Evolutionary conservation across 176 grass and related monocot species (phyloP), one percentile per base, ranked within the genome.

Genomic region (Oryza brachyantha): DNA sequence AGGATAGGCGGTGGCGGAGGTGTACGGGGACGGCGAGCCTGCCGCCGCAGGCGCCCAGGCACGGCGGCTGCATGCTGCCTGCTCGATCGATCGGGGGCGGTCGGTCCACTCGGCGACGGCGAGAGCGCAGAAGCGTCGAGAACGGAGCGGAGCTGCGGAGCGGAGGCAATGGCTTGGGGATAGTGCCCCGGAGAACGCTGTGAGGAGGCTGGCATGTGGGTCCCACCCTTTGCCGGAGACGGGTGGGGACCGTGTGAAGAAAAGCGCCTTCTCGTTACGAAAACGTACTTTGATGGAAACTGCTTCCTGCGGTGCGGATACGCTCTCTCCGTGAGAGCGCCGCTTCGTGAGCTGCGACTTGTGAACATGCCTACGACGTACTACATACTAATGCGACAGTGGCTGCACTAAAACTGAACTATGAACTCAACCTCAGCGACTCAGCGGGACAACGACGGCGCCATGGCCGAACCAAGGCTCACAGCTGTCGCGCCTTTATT

Each of bases 11-110:
- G 62, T 29, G 69, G 70, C 17, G 52, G 64, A 63, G 34, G 26
- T 31, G 31, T 1, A 28, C 35, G 13, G 42, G 62, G 29, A 71
- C 13, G 31, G 43, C 70, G 79, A 84, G 71, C 72, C 73, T 67
- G 28, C 80, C 81, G 61, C 86, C 60, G 83, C 83, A 75, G 2
- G 90, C 83, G 79, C 83, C 84, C 80, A 93, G 66, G 79, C 81
- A 89, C 78, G 75, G 88, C 22, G 88, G 81, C 61, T 86, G 88
- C 96, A 99, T 96, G 66, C 86, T 84, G 28, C 46, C 41, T n/a
- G 68, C 62, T 85, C 81, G 34, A 43, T 64, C 31, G 31, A n/a
- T 32, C 61, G 74, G 36, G 8, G 29, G 61, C 29, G 24, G 71
- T 43, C 69, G 40, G n/a, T n/a, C n/a, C n/a, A n/a, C 61, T 61